Evolutionary conservation across 331 rosid genomes (phyloP).

Genomic region (Quercus lobata): DNA sequence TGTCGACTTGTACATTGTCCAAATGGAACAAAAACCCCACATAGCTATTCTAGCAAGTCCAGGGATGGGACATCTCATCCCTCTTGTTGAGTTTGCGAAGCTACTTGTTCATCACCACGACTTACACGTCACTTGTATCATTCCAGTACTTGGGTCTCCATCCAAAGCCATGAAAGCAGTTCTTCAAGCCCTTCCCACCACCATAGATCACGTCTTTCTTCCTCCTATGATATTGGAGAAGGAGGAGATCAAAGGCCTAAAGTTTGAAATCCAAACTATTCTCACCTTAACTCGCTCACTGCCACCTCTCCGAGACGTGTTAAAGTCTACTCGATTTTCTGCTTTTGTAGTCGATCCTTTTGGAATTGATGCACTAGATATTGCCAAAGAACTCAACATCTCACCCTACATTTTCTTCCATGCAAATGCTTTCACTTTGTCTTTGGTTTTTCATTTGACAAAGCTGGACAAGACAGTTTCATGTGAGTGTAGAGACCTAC

Average conservation of each 20-base stretch:
- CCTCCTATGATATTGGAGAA: constrained; percentile 20
- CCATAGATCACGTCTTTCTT: constrained; percentile 6
- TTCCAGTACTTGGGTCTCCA: constrained; percentile 36
- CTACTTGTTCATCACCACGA: constrained; percentile 22
- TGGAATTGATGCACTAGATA: not conserved
- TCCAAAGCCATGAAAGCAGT: constrained; percentile 27
- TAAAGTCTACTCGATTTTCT: not conserved
- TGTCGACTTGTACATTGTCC: not conserved
- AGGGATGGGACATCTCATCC: constrained; percentile 47
- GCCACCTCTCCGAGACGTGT: not conserved
- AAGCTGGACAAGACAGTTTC: not conserved
- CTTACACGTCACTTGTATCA: constrained; percentile 35
- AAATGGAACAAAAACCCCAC: constrained; percentile 2
- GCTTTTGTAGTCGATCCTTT: not conserved
- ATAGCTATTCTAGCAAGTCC: constrained; percentile 41
- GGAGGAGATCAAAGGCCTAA: not conserved
- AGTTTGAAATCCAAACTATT: not conserved
- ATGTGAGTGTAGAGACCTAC: not conserved
- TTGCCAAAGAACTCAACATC: not conserved
- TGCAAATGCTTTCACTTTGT: not conserved
- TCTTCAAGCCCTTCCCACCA: constrained; percentile 33
- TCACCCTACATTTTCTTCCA: not conserved
- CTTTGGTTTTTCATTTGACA: not conserved
- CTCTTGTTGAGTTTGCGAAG: constrained; percentile 39
- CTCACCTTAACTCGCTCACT: constrained; percentile 1